Evolutionary conservation across 2,329 filamentous ascomycete species (phyloP), one percentile per base, ranked within the genome.

Genomic region (Acrodontium crateriforme): DNA sequence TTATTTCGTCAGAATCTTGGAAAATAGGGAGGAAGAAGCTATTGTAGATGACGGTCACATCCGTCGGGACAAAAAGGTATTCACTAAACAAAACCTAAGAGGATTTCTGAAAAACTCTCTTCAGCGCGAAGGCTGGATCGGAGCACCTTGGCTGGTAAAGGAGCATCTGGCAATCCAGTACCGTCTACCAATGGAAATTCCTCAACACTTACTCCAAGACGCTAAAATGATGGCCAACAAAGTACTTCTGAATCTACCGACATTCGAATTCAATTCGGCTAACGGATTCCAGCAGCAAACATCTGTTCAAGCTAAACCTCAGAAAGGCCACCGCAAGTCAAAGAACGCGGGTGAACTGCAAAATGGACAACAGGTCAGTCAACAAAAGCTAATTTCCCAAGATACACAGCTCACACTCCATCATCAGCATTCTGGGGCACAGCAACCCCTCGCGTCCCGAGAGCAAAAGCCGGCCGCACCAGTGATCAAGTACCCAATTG

Each of bases 141-240:
- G 87, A n/a, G 89, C 89, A 1, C 87, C 89, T 0, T 98, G 89
- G 89, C 62, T 92, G 30, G 87, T 95, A 11, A 94, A 91, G 57
- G 69, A 78, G 18, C 75, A 83, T 29, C 74, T 92, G 34, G 89
- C 89, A 1, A 71, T 73, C 24, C 69, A 76, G 37, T 93, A 89
- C 53, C 76, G 82, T 37, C 89, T 98, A 37, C 77, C 83, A 36
- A 84, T 74, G n/a, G 74, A 82, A 29, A 73, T 95, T 9, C 89
- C 89, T 5, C 69, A 74, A 28, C 78, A 91, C 46, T 63, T 93
- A 10, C 76, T 77, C 29, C 77, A 91, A 50, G 83, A 87, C 39
- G 80, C 71, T 38, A 85, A 82, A 52, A 29, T 49, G 9, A 25
- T 49, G 9, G 35, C 36, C 2, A 33, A 32, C 26, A 47, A 46